Conservation (phyloP, 495 filamentous ascomycete genomes). For the Sordaria brevicollis region DNA sequence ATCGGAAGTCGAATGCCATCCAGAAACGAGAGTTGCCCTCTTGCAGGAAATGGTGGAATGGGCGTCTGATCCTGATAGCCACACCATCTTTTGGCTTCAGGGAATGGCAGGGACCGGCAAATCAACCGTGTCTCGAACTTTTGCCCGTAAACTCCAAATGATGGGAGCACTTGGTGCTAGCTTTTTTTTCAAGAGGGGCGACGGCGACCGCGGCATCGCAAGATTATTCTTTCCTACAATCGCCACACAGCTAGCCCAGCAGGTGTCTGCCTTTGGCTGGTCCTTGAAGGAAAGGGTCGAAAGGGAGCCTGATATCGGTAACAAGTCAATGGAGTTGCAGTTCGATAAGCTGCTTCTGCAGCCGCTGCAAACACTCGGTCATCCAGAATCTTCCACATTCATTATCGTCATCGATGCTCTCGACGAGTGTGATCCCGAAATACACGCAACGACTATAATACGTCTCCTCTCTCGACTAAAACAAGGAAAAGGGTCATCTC, state of each 20-base stretch:
- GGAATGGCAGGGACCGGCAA: constrained; percentile 40
- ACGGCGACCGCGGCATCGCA: constrained; percentile 30
- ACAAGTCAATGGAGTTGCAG: constrained; percentile 33
- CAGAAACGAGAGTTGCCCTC: constrained; percentile 18
- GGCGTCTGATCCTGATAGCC: constrained; percentile 1
- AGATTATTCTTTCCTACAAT: constrained; percentile 36
- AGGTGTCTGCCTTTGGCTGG: constrained; percentile 16
- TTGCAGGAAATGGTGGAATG: constrained; percentile 12
- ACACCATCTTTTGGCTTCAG: constrained; percentile 33
- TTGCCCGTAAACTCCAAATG: constrained; percentile 16
- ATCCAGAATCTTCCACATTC: neutral
- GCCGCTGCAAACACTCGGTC: constrained; percentile 17
- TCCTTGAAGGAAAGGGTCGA: constrained; percentile 29
- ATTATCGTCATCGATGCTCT: constrained; percentile 43
- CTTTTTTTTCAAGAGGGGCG: constrained; percentile 45
- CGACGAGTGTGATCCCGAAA: constrained; percentile 38
- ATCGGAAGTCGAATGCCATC: constrained; percentile 16
- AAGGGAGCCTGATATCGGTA: constrained; percentile 22
- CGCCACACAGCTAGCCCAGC: constrained; percentile 26
- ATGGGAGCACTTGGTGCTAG: constrained; percentile 20
- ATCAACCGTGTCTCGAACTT: constrained; percentile 33
- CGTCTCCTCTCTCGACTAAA: constrained; percentile 19
- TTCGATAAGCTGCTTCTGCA: constrained; percentile 39
- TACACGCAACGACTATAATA: constrained; percentile 30
- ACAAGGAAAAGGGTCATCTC: neutral